A percentile compares a stretch with the other conserved stretches of the same genome.
Evolutionary conservation across 352 stramenopile genomes (phyloP).

Genomic region (Elongisporangium undulatum): DNA sequence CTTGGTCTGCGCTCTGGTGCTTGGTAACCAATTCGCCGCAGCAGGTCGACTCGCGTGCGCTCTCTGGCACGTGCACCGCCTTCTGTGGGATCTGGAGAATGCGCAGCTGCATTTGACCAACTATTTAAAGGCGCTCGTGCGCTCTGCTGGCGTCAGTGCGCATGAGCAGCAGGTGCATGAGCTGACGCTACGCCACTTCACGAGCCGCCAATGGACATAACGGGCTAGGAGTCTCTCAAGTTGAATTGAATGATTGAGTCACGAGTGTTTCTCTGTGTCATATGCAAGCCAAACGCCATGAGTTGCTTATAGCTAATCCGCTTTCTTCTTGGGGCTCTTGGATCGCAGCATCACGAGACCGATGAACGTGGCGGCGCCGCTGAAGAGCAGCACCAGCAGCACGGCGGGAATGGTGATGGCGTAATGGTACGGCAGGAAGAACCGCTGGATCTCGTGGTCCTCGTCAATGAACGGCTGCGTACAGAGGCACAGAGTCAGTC

Average conservation of each 20-base stretch:
- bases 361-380: constrained; percentile 80
- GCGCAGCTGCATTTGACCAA: constrained; percentile 53
- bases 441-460: constrained; percentile 68
- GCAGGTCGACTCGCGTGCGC: constrained; percentile 49
- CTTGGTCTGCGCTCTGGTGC: constrained; percentile 58
- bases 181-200: constrained; percentile 17
- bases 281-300: neutral
- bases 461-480: constrained; percentile 84
- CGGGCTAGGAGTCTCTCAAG: neutral
- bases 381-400: constrained; percentile 84
- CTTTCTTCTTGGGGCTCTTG: constrained; percentile 67
- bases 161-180: constrained; percentile 28
- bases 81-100: constrained; percentile 71
- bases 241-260: constrained; percentile 5
- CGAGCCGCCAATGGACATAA: constrained; percentile 7
- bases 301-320: neutral
- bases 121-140: constrained; percentile 34
- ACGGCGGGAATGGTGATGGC: constrained; percentile 85
- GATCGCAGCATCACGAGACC: constrained; percentile 88
- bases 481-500: neutral
- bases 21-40: constrained; percentile 32
- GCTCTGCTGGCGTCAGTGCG: constrained; percentile 3
- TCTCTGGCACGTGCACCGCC: constrained; percentile 44
- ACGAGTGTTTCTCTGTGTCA: neutral
- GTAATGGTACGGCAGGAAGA: constrained; percentile 88